Percentiles rank a stretch among this genome's conserved stretches.
phyloP scores from a whole-genome alignment of 2,329 filamentous ascomycete genomes.

The Plectosphaerella plurivora region DNA sequence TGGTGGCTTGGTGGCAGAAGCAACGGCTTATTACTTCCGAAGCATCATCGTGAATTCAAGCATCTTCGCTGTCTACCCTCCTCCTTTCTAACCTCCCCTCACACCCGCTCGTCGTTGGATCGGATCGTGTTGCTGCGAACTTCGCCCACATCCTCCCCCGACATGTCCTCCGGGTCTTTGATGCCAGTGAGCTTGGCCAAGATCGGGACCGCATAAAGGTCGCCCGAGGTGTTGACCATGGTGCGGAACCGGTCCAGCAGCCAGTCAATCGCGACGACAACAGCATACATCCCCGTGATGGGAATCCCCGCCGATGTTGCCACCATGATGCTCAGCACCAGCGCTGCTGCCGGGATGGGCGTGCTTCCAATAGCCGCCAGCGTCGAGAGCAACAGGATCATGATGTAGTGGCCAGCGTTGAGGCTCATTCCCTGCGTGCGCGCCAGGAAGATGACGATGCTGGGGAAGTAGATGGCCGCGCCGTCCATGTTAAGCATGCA shows the following conservation, averaged over 20 bases:
- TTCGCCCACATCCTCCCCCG: not conserved
- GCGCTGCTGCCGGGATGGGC: constrained; percentile 47
- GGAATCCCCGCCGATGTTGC: constrained; percentile 37
- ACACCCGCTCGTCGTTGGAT: constrained; percentile 1
- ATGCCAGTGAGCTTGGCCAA: constrained; percentile 34
- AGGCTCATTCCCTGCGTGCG: constrained; percentile 42
- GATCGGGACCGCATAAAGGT: constrained; percentile 38
- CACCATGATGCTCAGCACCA: constrained; percentile 49
- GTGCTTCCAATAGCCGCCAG: constrained; percentile 49
- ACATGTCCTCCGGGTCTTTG: constrained; percentile 12
- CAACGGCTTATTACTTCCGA: no score
- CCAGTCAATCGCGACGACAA: constrained; percentile 51
- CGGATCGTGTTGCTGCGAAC: constrained; percentile 1
- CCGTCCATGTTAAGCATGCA: constrained; percentile 48
- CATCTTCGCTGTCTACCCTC: no score
- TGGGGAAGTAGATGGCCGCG: constrained; percentile 52
- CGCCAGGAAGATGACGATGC: constrained; percentile 47
- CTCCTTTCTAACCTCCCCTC: not conserved
- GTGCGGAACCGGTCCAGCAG: constrained; percentile 53
- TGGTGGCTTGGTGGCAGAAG: no score
- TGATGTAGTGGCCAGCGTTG: constrained; percentile 40
- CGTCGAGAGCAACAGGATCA: constrained; percentile 43
- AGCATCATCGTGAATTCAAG: no score
- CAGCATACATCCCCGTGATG: constrained; percentile 46
- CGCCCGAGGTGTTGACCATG: constrained; percentile 44